Percentiles rank a stretch among this genome's conserved stretches.
These are phyloP conservation scores for Acorus calamus DNA, from an alignment of 106 monocot species.

Conservation along the genomic window DNA sequence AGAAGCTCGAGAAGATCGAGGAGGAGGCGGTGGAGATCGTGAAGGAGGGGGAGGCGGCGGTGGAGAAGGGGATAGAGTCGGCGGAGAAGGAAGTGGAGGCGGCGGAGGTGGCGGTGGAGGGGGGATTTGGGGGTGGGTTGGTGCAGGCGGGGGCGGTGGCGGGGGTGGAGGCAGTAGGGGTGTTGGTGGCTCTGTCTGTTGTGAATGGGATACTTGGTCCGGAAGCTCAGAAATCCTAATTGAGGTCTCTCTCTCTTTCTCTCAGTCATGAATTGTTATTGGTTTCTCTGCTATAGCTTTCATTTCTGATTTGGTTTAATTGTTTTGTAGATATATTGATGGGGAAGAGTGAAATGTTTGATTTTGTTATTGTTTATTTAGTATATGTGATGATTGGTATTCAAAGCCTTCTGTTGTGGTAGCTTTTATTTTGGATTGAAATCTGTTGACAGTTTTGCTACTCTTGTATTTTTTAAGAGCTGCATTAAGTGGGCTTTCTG, in stretches of 20 bases:
- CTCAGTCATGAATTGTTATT: background rate
- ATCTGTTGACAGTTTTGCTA: too few species aligned
- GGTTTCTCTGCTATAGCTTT: background rate
- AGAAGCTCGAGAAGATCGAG: conserved; percentile 56
- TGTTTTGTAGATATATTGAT: too few species aligned
- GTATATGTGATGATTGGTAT: too few species aligned
- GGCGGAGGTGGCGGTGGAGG: conserved; percentile 24
- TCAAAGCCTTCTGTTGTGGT: too few species aligned
- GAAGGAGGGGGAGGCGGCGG: conserved; percentile 37
- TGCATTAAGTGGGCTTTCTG: too few species aligned
- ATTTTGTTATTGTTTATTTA: too few species aligned
- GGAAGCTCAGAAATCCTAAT: conserved; percentile 35
- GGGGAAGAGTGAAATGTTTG: too few species aligned
- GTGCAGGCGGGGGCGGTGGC: conserved; percentile 17
- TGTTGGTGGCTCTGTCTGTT: conserved; percentile 63
- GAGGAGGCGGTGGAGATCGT: conserved; percentile 56
- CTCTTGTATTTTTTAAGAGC: too few species aligned
- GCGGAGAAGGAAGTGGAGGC: conserved; percentile 35
- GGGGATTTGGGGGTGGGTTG: conserved; percentile 15
- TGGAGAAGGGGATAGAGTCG: conserved; percentile 28
- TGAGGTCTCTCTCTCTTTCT: background rate
- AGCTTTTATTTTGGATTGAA: too few species aligned
- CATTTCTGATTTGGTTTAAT: background rate
- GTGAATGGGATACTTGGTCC: conserved; percentile 81
- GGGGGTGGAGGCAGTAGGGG: conserved; percentile 68